phyloP scores from a whole-genome alignment of 306 rosid species.

The Biancaea sappan region DNA sequence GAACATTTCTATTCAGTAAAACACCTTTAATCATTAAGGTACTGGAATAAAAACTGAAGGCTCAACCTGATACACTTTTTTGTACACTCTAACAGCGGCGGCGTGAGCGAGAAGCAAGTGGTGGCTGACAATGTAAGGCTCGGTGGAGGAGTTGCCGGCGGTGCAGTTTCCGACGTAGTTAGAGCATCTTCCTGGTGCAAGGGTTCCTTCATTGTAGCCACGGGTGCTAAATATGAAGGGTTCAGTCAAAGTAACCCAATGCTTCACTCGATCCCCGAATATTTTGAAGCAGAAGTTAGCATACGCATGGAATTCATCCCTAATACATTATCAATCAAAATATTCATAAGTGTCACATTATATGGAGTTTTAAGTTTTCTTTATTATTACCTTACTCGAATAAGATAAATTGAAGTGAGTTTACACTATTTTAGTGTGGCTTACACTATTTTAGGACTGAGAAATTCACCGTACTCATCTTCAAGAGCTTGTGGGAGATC shows the following conservation, averaged over 20 bases:
- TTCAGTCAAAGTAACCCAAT: constrained; percentile 61
- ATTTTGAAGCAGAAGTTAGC: constrained; percentile 47
- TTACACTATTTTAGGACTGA: constrained; percentile 37
- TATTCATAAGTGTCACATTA: neutral
- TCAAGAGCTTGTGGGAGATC: constrained; percentile 59
- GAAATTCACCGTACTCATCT: constrained; percentile 53
- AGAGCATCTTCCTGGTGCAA: constrained; percentile 64
- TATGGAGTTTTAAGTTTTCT: no score
- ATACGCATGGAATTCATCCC: constrained; percentile 45
- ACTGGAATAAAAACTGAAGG: neutral
- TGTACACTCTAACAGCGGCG: constrained; percentile 40
- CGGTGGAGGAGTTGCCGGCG: constrained; percentile 51
- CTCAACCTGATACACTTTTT: constrained; percentile 48
- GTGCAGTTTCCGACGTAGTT: constrained; percentile 33
- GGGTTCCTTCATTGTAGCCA: constrained; percentile 50
- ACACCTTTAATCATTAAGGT: no score
- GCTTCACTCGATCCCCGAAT: constrained; percentile 58
- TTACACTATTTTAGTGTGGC: neutral
- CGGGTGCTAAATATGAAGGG: constrained; percentile 14
- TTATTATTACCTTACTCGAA: no score
- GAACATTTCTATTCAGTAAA: neutral
- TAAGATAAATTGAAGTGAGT: no score
- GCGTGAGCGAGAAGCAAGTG: constrained; percentile 55
- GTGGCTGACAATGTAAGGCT: constrained; percentile 56
- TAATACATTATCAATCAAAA: neutral